Conservation (phyloP, 1,284 basidiomycete species). For the Leccinum griseonigrum region DNA sequence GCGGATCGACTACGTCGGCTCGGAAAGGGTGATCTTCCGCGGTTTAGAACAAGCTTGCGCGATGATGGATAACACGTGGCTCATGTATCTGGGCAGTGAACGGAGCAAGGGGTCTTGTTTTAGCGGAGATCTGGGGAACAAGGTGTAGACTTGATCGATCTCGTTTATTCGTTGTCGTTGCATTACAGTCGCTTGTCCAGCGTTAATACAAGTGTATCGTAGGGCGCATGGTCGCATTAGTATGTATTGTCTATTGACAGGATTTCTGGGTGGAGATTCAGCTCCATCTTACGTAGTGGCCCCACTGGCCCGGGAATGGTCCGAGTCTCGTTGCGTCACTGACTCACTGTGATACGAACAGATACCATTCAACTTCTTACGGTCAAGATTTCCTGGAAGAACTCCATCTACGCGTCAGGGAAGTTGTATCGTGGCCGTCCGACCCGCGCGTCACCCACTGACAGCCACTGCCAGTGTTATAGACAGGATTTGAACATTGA, state of each 20-base stretch:
- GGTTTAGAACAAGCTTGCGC: constrained; percentile 48
- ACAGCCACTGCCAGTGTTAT: no score
- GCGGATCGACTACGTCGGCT: constrained; percentile 51
- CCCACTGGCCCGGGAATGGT: neutral
- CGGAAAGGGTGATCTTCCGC: constrained; percentile 46
- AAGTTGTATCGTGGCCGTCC: neutral
- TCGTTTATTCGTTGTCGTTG: neutral
- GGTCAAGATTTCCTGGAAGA: neutral
- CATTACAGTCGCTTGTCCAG: neutral
- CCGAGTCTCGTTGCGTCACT: neutral
- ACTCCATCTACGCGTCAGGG: neutral
- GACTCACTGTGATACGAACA: neutral
- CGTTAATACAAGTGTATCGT: neutral
- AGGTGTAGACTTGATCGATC: neutral
- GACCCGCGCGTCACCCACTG: neutral
- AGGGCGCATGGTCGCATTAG: neutral
- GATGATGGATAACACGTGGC: constrained; percentile 46
- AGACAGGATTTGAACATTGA: neutral
- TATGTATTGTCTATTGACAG: neutral
- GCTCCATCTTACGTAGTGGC: neutral
- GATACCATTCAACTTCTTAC: neutral
- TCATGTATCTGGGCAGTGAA: constrained; percentile 34
- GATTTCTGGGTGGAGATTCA: neutral
- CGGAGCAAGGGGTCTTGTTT: neutral
- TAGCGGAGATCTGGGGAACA: neutral